Conservation (phyloP, 345 rosid genomes). For the Bruguiera gymnorhiza region DNA sequence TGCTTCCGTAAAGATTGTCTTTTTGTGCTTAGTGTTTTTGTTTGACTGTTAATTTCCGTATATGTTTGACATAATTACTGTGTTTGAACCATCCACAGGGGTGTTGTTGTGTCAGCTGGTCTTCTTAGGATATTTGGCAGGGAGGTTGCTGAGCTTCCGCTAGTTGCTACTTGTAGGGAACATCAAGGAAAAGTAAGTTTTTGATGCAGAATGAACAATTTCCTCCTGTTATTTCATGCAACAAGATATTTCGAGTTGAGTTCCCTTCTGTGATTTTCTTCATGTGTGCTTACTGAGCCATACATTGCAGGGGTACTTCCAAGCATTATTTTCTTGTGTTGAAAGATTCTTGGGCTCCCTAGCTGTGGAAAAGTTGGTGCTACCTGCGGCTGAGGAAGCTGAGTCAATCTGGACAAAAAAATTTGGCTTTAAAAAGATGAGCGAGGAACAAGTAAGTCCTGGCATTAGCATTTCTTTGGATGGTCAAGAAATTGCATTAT, state of each 20-base stretch:
- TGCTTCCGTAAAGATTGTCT: neutral
- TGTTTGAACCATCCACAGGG: slow-evolving; percentile 39
- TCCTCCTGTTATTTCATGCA: neutral
- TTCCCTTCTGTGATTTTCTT: too few species aligned
- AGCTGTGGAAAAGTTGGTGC: slow-evolving; percentile 78
- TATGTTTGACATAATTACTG: neutral
- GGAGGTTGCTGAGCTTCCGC: slow-evolving; percentile 96
- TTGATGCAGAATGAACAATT: neutral
- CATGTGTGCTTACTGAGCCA: neutral
- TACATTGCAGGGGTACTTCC: slow-evolving; percentile 75
- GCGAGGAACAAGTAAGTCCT: slow-evolving; percentile 61
- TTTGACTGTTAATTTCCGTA: neutral
- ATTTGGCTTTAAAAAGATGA: slow-evolving; percentile 82
- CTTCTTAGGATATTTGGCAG: slow-evolving; percentile 85
- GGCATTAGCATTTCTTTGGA: neutral
- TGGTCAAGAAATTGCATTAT: neutral
- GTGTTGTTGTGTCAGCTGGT: slow-evolving; percentile 89
- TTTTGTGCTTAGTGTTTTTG: neutral
- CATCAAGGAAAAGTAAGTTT: slow-evolving; percentile 83
- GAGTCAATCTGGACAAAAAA: slow-evolving; percentile 88
- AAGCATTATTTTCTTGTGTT: slow-evolving; percentile 76
- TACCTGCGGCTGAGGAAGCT: slow-evolving; percentile 97
- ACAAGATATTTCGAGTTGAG: neutral
- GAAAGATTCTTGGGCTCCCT: slow-evolving; percentile 69
- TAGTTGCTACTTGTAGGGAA: slow-evolving; percentile 86